Evolutionary conservation across 805 yeast species (phyloP).

Genomic region (Phaffomyces thermotolerans): DNA sequence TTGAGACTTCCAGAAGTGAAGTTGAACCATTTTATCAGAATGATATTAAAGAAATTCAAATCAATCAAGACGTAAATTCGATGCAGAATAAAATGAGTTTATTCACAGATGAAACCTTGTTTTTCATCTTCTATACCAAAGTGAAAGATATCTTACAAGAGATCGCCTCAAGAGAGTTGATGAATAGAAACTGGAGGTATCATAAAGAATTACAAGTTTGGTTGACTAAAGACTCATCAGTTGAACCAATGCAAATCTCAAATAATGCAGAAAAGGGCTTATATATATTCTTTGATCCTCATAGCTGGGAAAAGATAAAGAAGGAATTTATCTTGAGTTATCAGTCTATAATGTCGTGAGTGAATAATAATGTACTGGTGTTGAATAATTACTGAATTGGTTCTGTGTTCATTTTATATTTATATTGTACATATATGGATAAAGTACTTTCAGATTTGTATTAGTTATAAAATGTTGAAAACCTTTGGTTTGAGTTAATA

Average conservation of each 20-base stretch:
- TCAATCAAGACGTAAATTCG: constrained; percentile 7
- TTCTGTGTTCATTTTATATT: too few relatives aligned
- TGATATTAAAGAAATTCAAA: constrained; percentile 33
- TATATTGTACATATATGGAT: too few relatives aligned
- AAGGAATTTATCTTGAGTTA: constrained; percentile 55
- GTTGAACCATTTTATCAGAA: constrained; percentile 77
- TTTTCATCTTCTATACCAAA: constrained; percentile 87
- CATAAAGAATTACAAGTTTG: constrained; percentile 94
- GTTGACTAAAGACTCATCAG: constrained; percentile 88
- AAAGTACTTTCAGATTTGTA: too few relatives aligned
- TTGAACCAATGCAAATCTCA: constrained; percentile 77
- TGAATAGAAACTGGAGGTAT: constrained; percentile 92
- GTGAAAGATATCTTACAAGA: constrained; percentile 93
- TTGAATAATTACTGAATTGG: neutral
- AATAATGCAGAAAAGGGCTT: constrained; percentile 89
- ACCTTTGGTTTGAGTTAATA: too few relatives aligned
- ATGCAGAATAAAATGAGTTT: constrained; percentile 41
- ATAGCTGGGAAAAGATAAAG: constrained; percentile 90
- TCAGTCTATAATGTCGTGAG: constrained; percentile 47
- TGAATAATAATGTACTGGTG: too few relatives aligned
- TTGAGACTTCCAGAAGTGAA: constrained; percentile 81
- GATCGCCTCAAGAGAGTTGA: constrained; percentile 84
- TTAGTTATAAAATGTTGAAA: too few relatives aligned
- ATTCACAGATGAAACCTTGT: constrained; percentile 86
- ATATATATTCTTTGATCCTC: constrained; percentile 92